Evolutionary conservation across 768 basidiomycete species (phyloP).

Genomic region (Paxillus rubicundulus): DNA sequence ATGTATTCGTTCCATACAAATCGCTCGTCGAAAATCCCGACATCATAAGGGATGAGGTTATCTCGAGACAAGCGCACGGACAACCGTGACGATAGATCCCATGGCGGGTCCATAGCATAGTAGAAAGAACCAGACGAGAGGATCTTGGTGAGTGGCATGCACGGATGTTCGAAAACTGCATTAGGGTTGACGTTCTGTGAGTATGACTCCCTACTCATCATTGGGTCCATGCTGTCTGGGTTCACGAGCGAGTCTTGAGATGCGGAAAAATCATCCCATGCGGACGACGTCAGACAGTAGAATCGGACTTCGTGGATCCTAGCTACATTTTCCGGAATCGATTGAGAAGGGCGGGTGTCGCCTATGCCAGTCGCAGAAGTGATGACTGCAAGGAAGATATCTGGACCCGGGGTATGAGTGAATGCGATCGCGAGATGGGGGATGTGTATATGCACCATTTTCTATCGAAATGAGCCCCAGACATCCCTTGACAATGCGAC

Average conservation of each 20-base stretch:
- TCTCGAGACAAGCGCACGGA: conserved; percentile 62
- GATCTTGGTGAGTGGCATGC: conserved; percentile 84
- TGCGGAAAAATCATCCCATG: conserved; percentile 75
- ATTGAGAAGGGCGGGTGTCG: conserved; percentile 59
- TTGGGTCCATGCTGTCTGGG: conserved; percentile 53
- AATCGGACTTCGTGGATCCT: conserved; percentile 89
- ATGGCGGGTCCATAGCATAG: conserved; percentile 75
- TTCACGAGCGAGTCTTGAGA: conserved; percentile 52
- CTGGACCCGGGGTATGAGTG: conserved; percentile 37
- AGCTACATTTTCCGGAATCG: conserved; percentile 62
- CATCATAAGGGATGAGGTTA: conserved; percentile 42
- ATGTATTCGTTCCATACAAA: conserved; percentile 97
- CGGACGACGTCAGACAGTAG: conserved; percentile 77
- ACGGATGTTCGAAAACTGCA: conserved; percentile 85
- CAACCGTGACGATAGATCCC: conserved; percentile 89
- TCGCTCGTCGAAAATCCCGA: conserved; percentile 70
- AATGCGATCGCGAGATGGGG: background rate
- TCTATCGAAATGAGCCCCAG: conserved; percentile 77
- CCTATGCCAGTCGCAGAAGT: conserved; percentile 75
- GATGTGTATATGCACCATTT: conserved; percentile 46
- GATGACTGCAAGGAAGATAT: conserved; percentile 83
- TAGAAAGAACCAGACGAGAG: conserved; percentile 92
- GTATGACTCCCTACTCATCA: conserved; percentile 44
- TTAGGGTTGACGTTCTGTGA: conserved; percentile 38
- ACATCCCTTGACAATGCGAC: conserved; percentile 74